phyloP scores from a whole-genome alignment of 371 early-diverging fungal genomes.

The Mucor saturninus region DNA sequence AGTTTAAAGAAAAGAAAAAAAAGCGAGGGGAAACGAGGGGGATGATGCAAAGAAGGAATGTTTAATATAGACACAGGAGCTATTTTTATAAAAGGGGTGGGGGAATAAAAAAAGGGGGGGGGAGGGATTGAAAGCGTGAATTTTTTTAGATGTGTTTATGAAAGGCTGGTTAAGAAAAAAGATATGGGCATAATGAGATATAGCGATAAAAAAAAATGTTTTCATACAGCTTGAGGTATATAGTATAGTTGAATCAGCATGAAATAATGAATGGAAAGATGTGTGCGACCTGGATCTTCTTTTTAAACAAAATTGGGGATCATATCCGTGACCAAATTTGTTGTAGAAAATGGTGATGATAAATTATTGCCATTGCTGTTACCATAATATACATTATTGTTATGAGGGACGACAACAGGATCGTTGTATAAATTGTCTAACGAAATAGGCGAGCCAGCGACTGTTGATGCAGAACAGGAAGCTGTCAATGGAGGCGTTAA shows the following conservation, averaged over 20 bases:
- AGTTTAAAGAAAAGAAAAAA: slow-evolving; percentile 6
- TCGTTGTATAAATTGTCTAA: slow-evolving; percentile 29
- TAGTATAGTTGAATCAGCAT: not conserved
- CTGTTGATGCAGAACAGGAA: slow-evolving; percentile 34
- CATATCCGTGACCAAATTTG: slow-evolving; percentile 10
- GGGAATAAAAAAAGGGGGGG: not conserved
- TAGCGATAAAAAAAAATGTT: not conserved
- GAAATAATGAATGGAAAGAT: slow-evolving; percentile 1
- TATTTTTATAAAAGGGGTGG: not conserved
- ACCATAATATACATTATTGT: slow-evolving; percentile 8
- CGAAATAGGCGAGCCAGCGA: slow-evolving; percentile 37
- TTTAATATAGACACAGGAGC: slow-evolving; percentile 10
- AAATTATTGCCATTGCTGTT: slow-evolving; percentile 1
- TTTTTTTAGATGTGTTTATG: not conserved
- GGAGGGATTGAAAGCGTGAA: not conserved
- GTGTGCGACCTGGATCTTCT: not conserved
- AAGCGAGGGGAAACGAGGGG: not conserved
- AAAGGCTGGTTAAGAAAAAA: not conserved
- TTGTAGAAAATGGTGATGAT: slow-evolving; percentile 16
- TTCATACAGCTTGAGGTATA: not conserved
- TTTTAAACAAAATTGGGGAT: slow-evolving; percentile 16
- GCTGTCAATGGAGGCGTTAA: slow-evolving; percentile 38
- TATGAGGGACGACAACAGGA: slow-evolving; percentile 13
- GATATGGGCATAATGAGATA: slow-evolving; percentile 4
- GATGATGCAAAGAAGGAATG: slow-evolving; percentile 20